Base-by-base conservation (phyloP, 306 rosid genomes). In the Cicer cuneatum region DNA sequence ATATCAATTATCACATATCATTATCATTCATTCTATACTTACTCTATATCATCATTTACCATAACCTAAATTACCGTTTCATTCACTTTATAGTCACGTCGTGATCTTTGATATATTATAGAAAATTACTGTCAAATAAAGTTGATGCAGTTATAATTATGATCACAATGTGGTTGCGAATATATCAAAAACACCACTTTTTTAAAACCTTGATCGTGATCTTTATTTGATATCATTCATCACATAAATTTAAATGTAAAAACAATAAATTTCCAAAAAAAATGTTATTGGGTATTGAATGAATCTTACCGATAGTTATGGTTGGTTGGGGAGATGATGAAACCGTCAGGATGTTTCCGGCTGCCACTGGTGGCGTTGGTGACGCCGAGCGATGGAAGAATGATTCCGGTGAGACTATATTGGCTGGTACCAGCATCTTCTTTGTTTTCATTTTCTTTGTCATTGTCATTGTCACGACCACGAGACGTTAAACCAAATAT, bases 351-450 rank as follows among this genome's bases (percentile, higher is more conserved):
- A 2, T 9, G 40, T 66, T 73, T 71, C 19, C 83, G 81, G 33
- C n/a, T 41, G 24, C 29, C 76, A n/a, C 46, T 59, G 1, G 54
- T 14, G 14, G 76, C 43, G 2, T 35, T 48, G 59, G 76, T 85
- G 0, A 75, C 84, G 0, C 98, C 98, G 2, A 93, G 92, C 48
- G 98, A 51, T 10, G 96, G 97, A 42, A 91, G 87, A 24, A 71
- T 59, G 41, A 87, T 66, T 0, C 84, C 84, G 1, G 80, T 74
- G 8, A 93, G 87, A 46, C 96, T 93, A 71, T 85, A 93, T n/a
- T 89, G 92, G 84, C 96, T 93, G 4, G 35, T 29, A 29, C 81
- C 86, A n/a, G 1, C 42, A 1, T 83, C 88, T 1, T 85, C 87
- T 14, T 56, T 73, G 8, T 1, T 2, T 9, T 59, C 73, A 14